phyloP scores from a whole-genome alignment of 768 basidiomycete genomes.

The Serendipita sp. region DNA sequence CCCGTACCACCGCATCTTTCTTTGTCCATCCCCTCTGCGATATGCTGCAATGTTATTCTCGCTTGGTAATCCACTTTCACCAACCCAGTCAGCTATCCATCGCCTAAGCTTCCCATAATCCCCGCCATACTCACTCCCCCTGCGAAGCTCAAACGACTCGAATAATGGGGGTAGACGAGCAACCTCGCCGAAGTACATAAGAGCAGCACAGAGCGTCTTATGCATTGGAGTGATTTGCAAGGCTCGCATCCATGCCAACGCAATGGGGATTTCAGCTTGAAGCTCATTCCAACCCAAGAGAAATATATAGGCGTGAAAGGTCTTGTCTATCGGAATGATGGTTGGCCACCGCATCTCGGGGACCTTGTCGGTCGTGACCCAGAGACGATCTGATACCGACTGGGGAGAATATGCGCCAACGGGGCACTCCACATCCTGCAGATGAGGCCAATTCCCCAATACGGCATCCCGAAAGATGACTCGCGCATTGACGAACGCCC shows the following conservation, averaged over 20 bases:
- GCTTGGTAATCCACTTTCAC: conserved; percentile 29
- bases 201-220: conserved; percentile 40
- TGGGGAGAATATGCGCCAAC: conserved; percentile 4
- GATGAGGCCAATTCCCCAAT: conserved; percentile 39
- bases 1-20: neutral
- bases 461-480: conserved; percentile 40
- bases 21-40: neutral
- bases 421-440: conserved; percentile 19
- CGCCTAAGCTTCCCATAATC: conserved; percentile 30
- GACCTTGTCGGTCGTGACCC: conserved; percentile 9
- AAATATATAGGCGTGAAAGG: conserved; percentile 44
- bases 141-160: conserved; percentile 24
- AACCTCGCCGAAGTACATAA: conserved; percentile 62
- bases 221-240: conserved; percentile 37
- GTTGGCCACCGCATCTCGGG: conserved; percentile 15
- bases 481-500: conserved; percentile 34
- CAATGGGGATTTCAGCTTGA: conserved; percentile 45
- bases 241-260: conserved; percentile 59
- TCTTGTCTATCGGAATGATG: conserved; percentile 34
- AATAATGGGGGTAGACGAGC: conserved; percentile 44
- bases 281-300: conserved; percentile 38
- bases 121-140: conserved; percentile 19
- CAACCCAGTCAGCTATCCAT: conserved; percentile 50
- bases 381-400: neutral
- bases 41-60: conserved; percentile 15